phyloP scores from a whole-genome alignment of 768 basidiomycete genomes.

The Hydnomerulius pinastri region DNA sequence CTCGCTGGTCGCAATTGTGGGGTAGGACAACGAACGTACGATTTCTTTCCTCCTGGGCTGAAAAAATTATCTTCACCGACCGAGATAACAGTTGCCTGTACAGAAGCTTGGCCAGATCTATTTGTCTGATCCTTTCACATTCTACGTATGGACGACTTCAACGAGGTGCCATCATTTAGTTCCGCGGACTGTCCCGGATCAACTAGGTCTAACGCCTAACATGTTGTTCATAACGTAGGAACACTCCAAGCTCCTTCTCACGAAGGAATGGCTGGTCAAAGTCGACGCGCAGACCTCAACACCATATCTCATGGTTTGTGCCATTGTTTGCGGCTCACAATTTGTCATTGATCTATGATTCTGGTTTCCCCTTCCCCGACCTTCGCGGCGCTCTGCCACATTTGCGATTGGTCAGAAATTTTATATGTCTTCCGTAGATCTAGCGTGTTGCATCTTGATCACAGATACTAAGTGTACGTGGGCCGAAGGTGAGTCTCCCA shows the following conservation, averaged over 20 bases:
- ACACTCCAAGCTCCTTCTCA: slow-evolving; percentile 53
- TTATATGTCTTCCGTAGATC: slow-evolving; percentile 52
- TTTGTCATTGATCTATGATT: slow-evolving; percentile 5
- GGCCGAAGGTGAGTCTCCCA: slow-evolving; percentile 60
- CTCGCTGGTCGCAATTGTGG: neutral
- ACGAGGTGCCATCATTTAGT: slow-evolving; percentile 36
- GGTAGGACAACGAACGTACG: neutral
- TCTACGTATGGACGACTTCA: slow-evolving; percentile 58
- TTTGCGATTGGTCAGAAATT: slow-evolving; percentile 55
- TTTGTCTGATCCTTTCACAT: too few relatives aligned
- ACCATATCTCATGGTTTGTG: slow-evolving; percentile 73
- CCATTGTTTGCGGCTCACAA: neutral
- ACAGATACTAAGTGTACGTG: slow-evolving; percentile 78
- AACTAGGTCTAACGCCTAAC: neutral
- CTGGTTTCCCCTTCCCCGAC: slow-evolving; percentile 5
- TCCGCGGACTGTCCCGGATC: neutral
- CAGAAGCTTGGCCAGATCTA: too few relatives aligned
- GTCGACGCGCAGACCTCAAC: slow-evolving; percentile 57
- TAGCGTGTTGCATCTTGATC: slow-evolving; percentile 59
- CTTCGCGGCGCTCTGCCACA: slow-evolving; percentile 9
- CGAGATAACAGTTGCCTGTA: too few relatives aligned
- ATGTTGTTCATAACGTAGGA: slow-evolving; percentile 42
- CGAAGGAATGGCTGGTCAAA: slow-evolving; percentile 77
- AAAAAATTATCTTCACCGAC: neutral
- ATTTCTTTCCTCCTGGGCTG: neutral